Evolutionary conservation across 306 rosid species (phyloP).

Genomic region (Pachyrhizus erosus): DNA sequence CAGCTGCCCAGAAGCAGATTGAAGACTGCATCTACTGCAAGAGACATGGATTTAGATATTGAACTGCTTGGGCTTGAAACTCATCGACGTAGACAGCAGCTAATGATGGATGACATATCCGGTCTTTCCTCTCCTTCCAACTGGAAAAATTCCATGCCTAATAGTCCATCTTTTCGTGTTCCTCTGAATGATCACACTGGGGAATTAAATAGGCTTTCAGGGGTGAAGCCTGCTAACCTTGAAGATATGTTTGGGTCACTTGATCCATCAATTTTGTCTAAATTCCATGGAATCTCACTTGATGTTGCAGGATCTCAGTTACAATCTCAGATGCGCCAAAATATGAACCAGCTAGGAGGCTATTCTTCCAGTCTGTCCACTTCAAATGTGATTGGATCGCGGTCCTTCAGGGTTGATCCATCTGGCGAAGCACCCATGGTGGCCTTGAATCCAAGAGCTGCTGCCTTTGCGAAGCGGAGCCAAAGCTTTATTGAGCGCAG

Average conservation of each 20-base stretch:
- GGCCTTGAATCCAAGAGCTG: slow-evolving; percentile 64
- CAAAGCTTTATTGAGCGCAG: slow-evolving; percentile 84
- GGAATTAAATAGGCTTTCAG: slow-evolving; percentile 64
- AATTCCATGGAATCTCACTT: slow-evolving; percentile 66
- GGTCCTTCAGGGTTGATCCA: slow-evolving; percentile 49
- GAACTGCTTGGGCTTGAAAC: slow-evolving; percentile 59
- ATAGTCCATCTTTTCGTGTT: slow-evolving; percentile 52
- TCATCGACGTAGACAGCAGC: slow-evolving; percentile 60
- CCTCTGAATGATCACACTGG: slow-evolving; percentile 52
- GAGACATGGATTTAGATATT: slow-evolving; percentile 62
- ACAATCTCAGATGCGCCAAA: slow-evolving; percentile 67
- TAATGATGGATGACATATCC: slow-evolving; percentile 63
- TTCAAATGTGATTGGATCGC: slow-evolving; percentile 57
- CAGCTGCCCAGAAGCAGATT: slow-evolving; percentile 82
- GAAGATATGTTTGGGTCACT: slow-evolving; percentile 63
- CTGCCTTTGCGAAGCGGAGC: slow-evolving; percentile 77
- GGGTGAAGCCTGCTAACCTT: slow-evolving; percentile 66
- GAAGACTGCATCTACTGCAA: slow-evolving; percentile 61
- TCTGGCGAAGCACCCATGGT: slow-evolving; percentile 48
- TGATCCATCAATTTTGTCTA: slow-evolving; percentile 61
- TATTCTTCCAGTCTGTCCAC: slow-evolving; percentile 58
- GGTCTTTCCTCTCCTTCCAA: slow-evolving; percentile 68
- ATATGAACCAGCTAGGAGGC: slow-evolving; percentile 56
- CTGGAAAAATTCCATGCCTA: slow-evolving; percentile 69
- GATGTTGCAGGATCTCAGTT: slow-evolving; percentile 59